phyloP scores from a whole-genome alignment of 1,139 yeast genomes.

The Kurtzmaniella natalensis region DNA sequence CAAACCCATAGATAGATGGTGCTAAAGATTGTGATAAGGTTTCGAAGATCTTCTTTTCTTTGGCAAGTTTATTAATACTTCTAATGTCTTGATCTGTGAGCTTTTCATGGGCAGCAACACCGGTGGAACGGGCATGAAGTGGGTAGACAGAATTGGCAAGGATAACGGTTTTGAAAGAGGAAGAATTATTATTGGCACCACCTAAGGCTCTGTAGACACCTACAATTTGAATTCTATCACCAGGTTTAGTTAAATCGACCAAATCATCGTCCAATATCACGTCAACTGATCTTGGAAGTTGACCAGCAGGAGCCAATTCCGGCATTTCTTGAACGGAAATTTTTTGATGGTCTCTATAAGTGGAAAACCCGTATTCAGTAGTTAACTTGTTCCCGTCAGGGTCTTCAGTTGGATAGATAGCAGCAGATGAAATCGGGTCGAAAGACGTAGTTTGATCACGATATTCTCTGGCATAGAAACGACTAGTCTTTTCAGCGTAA shows the following conservation, averaged over 20 bases:
- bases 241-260: conserved; percentile 90
- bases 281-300: conserved; percentile 89
- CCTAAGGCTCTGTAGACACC: conserved; percentile 95
- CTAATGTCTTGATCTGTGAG: conserved; percentile 82
- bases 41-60: conserved; percentile 68
- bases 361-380: conserved; percentile 91
- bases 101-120: conserved; percentile 72
- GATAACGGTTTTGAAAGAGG: conserved; percentile 76
- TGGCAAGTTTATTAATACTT: conserved; percentile 76
- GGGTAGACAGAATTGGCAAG: conserved; percentile 88
- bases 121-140: conserved; percentile 82
- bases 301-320: conserved; percentile 97
- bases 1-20: conserved; percentile 94
- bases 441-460: conserved; percentile 90
- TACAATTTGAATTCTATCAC: conserved; percentile 90
- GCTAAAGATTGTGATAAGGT: conserved; percentile 83
- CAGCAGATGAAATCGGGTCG: conserved; percentile 79
- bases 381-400: conserved; percentile 81
- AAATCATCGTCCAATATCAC: conserved; percentile 89
- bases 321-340: conserved; percentile 97
- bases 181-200: conserved; percentile 60
- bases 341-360: conserved; percentile 92
- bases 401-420: conserved; percentile 92
- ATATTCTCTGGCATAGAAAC: conserved; percentile 88
- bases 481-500: conserved; percentile 79